Base-by-base conservation (phyloP, 2,329 filamentous ascomycete genomes). In the Thermothelomyces thermophilus region DNA sequence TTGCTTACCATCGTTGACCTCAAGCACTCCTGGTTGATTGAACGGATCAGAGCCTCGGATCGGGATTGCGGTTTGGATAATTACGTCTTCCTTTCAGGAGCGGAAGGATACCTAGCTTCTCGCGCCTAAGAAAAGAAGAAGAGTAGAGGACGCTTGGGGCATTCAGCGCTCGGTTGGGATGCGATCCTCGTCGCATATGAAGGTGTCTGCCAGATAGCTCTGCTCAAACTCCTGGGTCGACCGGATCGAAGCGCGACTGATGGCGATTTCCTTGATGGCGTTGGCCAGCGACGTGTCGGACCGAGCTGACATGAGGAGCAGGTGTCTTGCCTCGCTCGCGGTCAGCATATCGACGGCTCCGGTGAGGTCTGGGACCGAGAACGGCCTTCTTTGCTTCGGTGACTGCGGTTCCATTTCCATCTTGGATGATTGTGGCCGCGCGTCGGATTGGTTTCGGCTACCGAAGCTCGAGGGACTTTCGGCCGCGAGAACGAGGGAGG, bases 251-350 rank as follows among this genome's bases (percentile, higher is more conserved):
- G 34, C n/a, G 24, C 45, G 41, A 17, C 3, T 5, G 4, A 45
- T 10, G 2, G 45, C 45, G 7, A 55, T 40, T 11, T 48, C 48
- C 31, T 40, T 34, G 24, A 55, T 55, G 20, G 51, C 41, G 8
- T 45, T 16, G 13, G 53, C 47, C 41, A 55, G 16, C 2, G 44
- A 51, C n/a, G 19, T 22, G 24, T 50, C 41, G 40, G 50, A 51
- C 39, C 51, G 48, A 16, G 53, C 53, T 13, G 48, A 53, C 24
- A 53, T 10, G 3, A 53, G 39, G 26, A 55, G 35, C 33, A 55
- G 30, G 4, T 40, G 40, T 19, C 48, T 43, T 16, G 51, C 41
- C 40, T 55, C 50, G 19, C 41, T 45, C n/a, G 26, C 37, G 5
- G 53, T 55, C 31, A 55, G 36, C 24, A 55, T 20, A 14, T 47